Conservation (phyloP, 495 filamentous ascomycete genomes). For the Pyrenula aspistea region DNA sequence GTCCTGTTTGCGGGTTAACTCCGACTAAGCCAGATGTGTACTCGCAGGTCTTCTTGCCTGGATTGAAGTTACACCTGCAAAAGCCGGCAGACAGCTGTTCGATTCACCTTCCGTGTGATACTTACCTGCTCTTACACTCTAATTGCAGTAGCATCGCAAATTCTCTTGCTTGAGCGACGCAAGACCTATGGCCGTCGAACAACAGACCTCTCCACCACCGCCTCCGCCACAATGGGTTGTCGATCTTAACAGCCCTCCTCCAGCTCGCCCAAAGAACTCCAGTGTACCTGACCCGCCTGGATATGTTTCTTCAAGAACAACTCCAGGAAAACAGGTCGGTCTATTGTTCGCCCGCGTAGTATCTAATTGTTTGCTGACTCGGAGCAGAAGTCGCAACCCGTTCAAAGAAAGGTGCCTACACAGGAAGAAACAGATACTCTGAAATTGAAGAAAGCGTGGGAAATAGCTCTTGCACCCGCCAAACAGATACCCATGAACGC, state of each 20-base stretch:
- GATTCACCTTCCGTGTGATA: slow-evolving; percentile 13
- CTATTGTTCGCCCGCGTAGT: not conserved
- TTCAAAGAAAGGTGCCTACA: slow-evolving; percentile 43
- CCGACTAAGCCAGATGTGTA: not conserved
- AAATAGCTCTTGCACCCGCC: slow-evolving; percentile 84
- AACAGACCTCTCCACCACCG: slow-evolving; percentile 20
- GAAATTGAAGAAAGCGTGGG: slow-evolving; percentile 98
- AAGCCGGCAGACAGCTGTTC: slow-evolving; percentile 2
- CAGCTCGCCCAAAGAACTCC: slow-evolving; percentile 41
- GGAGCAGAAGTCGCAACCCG: slow-evolving; percentile 28
- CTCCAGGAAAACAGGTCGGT: slow-evolving; percentile 26
- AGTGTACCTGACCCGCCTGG: slow-evolving; percentile 80
- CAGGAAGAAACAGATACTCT: slow-evolving; percentile 80
- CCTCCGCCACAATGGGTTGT: slow-evolving; percentile 70
- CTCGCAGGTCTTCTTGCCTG: no score
- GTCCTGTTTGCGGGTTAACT: not conserved
- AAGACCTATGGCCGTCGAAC: not conserved
- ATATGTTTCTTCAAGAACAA: slow-evolving; percentile 45
- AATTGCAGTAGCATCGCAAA: not conserved
- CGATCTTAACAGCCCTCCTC: slow-evolving; percentile 57
- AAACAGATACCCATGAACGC: slow-evolving; percentile 96
- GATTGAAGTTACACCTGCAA: no score
- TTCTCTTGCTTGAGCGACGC: not conserved
- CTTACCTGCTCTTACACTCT: slow-evolving; percentile 17
- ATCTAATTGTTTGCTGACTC: not conserved